Percentiles rank a stretch among this genome's conserved stretches.
Conservation (phyloP, 1,284 basidiomycete genomes). For the Rhizoctonia solani region DNA sequence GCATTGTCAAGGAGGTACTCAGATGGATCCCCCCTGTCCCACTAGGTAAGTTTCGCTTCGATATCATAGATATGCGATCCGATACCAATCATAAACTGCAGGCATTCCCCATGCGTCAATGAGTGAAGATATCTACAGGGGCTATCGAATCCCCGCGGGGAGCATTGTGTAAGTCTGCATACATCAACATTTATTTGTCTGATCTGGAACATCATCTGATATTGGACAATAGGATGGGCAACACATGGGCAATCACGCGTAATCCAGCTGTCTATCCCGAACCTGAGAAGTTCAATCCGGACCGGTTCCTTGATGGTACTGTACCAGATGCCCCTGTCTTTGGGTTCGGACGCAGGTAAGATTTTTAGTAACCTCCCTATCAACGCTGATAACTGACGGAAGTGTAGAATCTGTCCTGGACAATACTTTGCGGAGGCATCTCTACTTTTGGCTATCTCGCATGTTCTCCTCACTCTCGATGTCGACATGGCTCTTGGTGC, state of each 20-base stretch:
- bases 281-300: slow-evolving; percentile 29
- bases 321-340: slow-evolving; percentile 21
- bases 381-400: not conserved
- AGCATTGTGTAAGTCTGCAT: slow-evolving; percentile 31
- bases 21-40: slow-evolving; percentile 21
- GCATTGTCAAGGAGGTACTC: slow-evolving; percentile 22
- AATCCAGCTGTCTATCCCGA: slow-evolving; percentile 28
- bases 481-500: slow-evolving; percentile 9
- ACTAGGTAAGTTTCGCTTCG: slow-evolving; percentile 9
- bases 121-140: slow-evolving; percentile 24
- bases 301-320: slow-evolving; percentile 32
- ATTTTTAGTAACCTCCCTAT: not conserved
- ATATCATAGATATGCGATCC: not conserved
- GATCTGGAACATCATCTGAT: not conserved
- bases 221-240: slow-evolving; percentile 26
- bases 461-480: slow-evolving; percentile 18
- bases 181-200: not conserved
- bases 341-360: slow-evolving; percentile 24
- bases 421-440: slow-evolving; percentile 20
- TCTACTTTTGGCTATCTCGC: slow-evolving; percentile 19
- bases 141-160: slow-evolving; percentile 27
- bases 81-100: not conserved
- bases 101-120: slow-evolving; percentile 23
- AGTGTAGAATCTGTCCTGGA: slow-evolving; percentile 20
- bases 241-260: slow-evolving; percentile 28